phyloP scores from a whole-genome alignment of 371 early-diverging fungal species.

The Chytridiales sp. region DNA sequence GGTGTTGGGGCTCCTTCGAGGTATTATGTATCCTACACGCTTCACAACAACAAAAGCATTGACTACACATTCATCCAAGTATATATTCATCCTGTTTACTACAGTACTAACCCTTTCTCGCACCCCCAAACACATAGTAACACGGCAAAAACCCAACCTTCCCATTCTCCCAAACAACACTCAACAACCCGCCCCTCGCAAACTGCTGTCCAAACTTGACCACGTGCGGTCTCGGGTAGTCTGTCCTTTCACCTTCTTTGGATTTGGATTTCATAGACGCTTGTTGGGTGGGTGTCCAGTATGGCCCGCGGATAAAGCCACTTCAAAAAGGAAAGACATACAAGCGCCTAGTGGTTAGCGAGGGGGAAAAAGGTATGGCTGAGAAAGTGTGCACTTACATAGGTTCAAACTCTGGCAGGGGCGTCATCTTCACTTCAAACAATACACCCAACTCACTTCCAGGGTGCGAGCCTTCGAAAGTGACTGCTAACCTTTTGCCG shows the following conservation, averaged over 20 bases:
- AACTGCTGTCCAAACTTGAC: constrained; percentile 33
- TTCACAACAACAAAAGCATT: too few relatives aligned
- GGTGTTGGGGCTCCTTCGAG: too few relatives aligned
- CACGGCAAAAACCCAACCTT: constrained; percentile 49
- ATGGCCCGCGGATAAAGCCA: constrained; percentile 53
- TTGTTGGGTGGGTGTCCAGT: constrained; percentile 32
- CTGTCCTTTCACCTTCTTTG: too few relatives aligned
- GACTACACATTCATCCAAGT: too few relatives aligned
- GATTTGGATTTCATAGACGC: too few relatives aligned
- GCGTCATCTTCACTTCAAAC: constrained; percentile 22
- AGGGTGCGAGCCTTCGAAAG: constrained; percentile 39
- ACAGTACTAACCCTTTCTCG: neutral
- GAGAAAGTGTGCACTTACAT: constrained; percentile 31
- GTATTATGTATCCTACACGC: too few relatives aligned
- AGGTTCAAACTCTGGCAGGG: constrained; percentile 24
- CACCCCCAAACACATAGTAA: constrained; percentile 1
- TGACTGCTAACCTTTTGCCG: constrained; percentile 50
- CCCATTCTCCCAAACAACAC: constrained; percentile 56
- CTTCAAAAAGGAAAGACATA: constrained; percentile 33
- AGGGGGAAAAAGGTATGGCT: constrained; percentile 35
- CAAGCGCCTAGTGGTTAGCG: too few relatives aligned
- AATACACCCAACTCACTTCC: constrained; percentile 44
- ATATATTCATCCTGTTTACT: neutral
- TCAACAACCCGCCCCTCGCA: constrained; percentile 45
- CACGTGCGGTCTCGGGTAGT: constrained; percentile 21